Base-by-base conservation (phyloP, 495 filamentous ascomycete genomes). In the Penicillium diatomitis region DNA sequence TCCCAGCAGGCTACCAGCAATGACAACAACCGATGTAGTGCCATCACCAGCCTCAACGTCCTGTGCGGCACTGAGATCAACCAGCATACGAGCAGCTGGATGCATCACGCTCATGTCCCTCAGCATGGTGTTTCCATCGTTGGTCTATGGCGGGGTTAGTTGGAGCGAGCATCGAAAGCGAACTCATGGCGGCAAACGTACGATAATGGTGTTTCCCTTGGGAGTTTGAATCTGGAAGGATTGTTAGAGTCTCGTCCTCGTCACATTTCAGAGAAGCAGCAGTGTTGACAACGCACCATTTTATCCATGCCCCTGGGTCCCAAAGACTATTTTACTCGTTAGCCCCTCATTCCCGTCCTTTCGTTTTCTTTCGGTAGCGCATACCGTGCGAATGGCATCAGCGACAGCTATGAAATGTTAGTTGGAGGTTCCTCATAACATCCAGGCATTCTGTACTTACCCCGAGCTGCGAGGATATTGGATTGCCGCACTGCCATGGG, bases 81-180 rank as follows among this genome's bases (percentile, higher is more conserved):
- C 92, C 46, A 98, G 82, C 92, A 98, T 98, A 74, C 94, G 92
- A 38, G 92, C 92, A 48, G 92, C 90, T 35, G 92, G 92, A 67
- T 98, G 92, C 88, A 97, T 87, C 44, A 98, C 94, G 56, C 87
- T 86, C 92, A 98, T 97, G 76, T 90, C 87, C 69, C 85, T 92
- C 62, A 98, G 72, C 88, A 97, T 97, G 35, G 92, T 98, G 72
- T 92, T 95, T 67, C 92, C 92, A 70, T 98, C 92, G 73, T 98
- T 98, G 56, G 91, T 96, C 73, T 79, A 30, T n/a, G 56, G 41
- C 53, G 54, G 54, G 60, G 64, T 62, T 51, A 63, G 60, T 52
- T 43, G 65, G 49, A 53, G 49, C 31, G 44, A 44, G 47, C 32
- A 39, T 40, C 44, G 41, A 47, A 47, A 42, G 37, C 40, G 41